Conservation (phyloP, 2,329 filamentous ascomycete species). For the Cercospora sp. region DNA sequence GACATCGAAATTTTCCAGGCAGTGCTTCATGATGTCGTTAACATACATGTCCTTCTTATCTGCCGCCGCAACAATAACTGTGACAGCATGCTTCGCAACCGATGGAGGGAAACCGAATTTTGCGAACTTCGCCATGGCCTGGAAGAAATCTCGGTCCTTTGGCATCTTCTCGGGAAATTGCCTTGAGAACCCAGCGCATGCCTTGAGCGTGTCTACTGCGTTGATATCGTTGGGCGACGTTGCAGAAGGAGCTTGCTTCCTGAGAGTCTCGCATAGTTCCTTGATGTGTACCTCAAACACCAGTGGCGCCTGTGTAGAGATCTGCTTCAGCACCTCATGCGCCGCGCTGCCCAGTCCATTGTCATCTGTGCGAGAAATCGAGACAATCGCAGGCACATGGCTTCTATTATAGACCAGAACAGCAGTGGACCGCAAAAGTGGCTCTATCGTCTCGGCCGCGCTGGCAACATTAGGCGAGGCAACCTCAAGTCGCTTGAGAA, state of each 20-base stretch:
- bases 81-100: constrained; percentile 90
- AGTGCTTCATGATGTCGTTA: constrained; percentile 76
- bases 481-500: constrained; percentile 67
- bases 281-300: constrained; percentile 91
- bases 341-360: constrained; percentile 74
- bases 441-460: constrained; percentile 75
- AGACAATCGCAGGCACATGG: constrained; percentile 86
- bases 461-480: constrained; percentile 58
- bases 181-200: constrained; percentile 86
- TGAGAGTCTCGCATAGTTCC: constrained; percentile 83
- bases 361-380: constrained; percentile 80
- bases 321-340: constrained; percentile 87
- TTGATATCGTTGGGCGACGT: constrained; percentile 66
- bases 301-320: constrained; percentile 83
- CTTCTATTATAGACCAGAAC: constrained; percentile 91
- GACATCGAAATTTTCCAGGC: constrained; percentile 72
- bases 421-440: constrained; percentile 79
- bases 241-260: constrained; percentile 73
- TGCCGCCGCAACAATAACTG: constrained; percentile 76
- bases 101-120: constrained; percentile 77
- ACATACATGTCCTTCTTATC: constrained; percentile 82
- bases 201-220: constrained; percentile 88
- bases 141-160: constrained; percentile 74
- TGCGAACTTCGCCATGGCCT: constrained; percentile 80
- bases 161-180: constrained; percentile 83